Conservation (phyloP, 2,329 filamentous ascomycete genomes). For the Achaetomium macrosporum region DNA sequence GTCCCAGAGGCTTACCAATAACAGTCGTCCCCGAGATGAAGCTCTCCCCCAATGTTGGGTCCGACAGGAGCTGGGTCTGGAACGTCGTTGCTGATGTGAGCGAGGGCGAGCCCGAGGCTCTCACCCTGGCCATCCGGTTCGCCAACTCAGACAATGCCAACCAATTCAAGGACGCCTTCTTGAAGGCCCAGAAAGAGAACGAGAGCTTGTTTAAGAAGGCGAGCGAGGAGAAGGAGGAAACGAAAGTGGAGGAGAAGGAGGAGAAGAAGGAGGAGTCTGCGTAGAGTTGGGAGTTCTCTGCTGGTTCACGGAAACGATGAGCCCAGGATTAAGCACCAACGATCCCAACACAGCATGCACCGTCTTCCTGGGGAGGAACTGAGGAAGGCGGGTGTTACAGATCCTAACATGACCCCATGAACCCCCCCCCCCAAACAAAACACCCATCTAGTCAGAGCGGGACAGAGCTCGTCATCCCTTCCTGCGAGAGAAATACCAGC, state of each 20-base stretch:
- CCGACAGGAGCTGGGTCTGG: slow-evolving; percentile 99
- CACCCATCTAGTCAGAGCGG: slow-evolving; percentile 1
- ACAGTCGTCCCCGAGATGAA: slow-evolving; percentile 97
- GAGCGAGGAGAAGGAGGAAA: slow-evolving; percentile 26
- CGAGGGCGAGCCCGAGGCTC: slow-evolving; percentile 93
- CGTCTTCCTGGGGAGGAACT: background rate
- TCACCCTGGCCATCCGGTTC: slow-evolving; percentile 94
- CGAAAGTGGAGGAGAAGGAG: slow-evolving; percentile 21
- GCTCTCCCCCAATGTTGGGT: slow-evolving; percentile 94
- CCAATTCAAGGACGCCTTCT: slow-evolving; percentile 93
- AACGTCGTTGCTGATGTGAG: slow-evolving; percentile 96
- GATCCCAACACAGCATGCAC: background rate
- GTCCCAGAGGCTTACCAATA: slow-evolving; percentile 2
- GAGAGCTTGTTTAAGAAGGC: slow-evolving; percentile 69
- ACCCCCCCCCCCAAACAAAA: background rate
- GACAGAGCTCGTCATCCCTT: slow-evolving; percentile 3
- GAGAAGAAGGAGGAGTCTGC: slow-evolving; percentile 25
- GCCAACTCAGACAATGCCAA: slow-evolving; percentile 98
- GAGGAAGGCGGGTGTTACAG: slow-evolving; percentile 7
- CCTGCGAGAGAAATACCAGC: slow-evolving; percentile 7
- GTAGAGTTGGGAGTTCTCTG: slow-evolving; percentile 1
- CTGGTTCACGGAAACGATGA: slow-evolving; percentile 15
- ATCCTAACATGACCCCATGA: background rate
- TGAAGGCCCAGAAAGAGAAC: slow-evolving; percentile 95
- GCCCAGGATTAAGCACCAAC: slow-evolving; percentile 18